A percentile compares a stretch with the other conserved stretches of the same genome.
phyloP scores from a whole-genome alignment of 1,139 yeast species.

The Taphrina communis region DNA sequence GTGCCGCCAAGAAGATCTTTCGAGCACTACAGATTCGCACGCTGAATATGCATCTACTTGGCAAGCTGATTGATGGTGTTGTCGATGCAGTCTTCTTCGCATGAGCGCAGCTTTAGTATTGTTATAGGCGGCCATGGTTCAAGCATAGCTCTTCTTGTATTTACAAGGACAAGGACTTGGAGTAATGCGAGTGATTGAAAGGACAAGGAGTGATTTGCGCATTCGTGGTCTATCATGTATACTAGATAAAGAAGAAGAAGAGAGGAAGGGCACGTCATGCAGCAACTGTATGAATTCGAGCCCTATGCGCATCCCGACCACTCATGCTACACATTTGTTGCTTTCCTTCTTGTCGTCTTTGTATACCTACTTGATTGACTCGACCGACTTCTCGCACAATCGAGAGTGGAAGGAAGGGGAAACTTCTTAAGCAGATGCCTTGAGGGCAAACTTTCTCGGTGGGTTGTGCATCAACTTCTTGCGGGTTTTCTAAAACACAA shows the following conservation, averaged over 20 bases:
- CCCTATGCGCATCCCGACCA: neutral
- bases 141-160: neutral
- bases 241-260: neutral
- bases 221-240: constrained; percentile 5
- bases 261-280: constrained; percentile 1
- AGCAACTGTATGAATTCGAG: neutral
- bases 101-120: neutral
- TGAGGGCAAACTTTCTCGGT: constrained; percentile 38
- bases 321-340: neutral
- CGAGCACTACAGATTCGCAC: constrained; percentile 33
- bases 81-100: constrained; percentile 25
- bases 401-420: neutral
- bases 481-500: constrained; percentile 66
- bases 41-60: constrained; percentile 29
- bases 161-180: neutral
- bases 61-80: constrained; percentile 21
- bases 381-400: neutral
- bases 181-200: neutral
- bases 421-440: constrained; percentile 26
- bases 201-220: neutral
- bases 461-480: constrained; percentile 42
- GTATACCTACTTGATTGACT: neutral
- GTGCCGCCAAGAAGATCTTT: constrained; percentile 25
- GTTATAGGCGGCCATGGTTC: neutral
- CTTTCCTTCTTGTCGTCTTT: neutral